phyloP scores from a whole-genome alignment of 768 basidiomycete genomes.

The Lactarius pseudohatsudake region DNA sequence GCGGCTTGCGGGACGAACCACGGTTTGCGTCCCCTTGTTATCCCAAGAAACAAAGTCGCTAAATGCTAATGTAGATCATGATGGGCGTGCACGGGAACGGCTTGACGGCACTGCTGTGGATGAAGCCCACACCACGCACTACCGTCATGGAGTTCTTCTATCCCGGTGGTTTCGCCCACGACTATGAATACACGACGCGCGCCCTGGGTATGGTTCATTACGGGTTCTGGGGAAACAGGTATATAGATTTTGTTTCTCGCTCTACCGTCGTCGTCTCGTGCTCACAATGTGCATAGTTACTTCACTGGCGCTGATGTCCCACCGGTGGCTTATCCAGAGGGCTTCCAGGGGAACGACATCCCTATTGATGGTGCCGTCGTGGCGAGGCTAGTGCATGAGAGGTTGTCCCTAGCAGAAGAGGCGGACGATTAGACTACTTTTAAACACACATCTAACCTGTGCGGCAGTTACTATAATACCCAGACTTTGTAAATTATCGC shows the following conservation, averaged over 20 bases:
- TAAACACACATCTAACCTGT: conserved; percentile 2
- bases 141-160: conserved; percentile 94
- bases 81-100: conserved; percentile 96
- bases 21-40: conserved; percentile 48
- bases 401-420: conserved; percentile 57
- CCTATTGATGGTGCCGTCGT: conserved; percentile 76
- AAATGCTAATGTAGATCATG: conserved; percentile 63
- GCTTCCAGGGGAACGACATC: conserved; percentile 87
- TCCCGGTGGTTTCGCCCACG: conserved; percentile 79
- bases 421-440: conserved; percentile 50
- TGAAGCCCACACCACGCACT: conserved; percentile 77
- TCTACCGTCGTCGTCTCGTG: conserved; percentile 7
- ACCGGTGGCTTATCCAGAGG: conserved; percentile 69
- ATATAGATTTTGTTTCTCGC: conserved; percentile 30
- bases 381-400: conserved; percentile 56
- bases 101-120: conserved; percentile 86
- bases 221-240: conserved; percentile 81
- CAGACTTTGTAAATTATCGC: conserved; percentile 2
- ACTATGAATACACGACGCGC: conserved; percentile 81
- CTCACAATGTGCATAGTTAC: conserved; percentile 42
- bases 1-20: conserved; percentile 76
- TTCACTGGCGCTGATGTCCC: conserved; percentile 78
- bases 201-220: conserved; percentile 82
- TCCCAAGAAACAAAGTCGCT: conserved; percentile 4
- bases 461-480: conserved; percentile 1